These are phyloP conservation scores for Acanthamoeba triangularis DNA, from an alignment of 208 protist genomes.

Conservation along the genomic window DNA sequence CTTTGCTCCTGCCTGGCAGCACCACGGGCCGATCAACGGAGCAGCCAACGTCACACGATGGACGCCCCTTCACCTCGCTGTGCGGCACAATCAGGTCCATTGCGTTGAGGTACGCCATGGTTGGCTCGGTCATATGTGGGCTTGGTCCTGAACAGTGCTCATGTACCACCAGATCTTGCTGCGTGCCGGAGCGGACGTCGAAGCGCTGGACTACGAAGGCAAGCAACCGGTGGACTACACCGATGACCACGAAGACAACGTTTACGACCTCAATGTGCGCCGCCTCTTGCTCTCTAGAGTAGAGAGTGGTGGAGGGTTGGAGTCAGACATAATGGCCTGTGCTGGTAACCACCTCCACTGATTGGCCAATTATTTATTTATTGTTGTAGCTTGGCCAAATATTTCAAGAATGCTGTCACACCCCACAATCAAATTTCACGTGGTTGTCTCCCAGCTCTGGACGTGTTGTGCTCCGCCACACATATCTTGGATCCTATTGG, in stretches of 20 bases:
- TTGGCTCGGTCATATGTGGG: no score
- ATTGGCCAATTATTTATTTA: no score
- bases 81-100: conserved; percentile 3
- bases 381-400: no score
- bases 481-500: no score
- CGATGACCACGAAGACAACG: not conserved
- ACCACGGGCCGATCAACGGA: not conserved
- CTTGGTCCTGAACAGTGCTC: no score
- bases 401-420: no score
- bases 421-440: no score
- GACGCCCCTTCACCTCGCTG: conserved; percentile 42
- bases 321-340: no score
- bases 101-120: not conserved
- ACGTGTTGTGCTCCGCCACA: no score
- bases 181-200: not conserved
- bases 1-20: not conserved
- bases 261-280: conserved; percentile 10
- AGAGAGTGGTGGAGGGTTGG: no score
- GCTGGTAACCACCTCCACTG: not conserved
- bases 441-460: no score
- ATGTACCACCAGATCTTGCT: conserved; percentile 18
- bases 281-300: not conserved
- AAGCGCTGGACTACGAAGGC: not conserved
- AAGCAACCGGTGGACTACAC: conserved; percentile 15
- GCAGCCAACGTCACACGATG: not conserved